Evolutionary conservation across 768 basidiomycete genomes (phyloP).

Genomic region (Hygrophoropsis aurantiaca): DNA sequence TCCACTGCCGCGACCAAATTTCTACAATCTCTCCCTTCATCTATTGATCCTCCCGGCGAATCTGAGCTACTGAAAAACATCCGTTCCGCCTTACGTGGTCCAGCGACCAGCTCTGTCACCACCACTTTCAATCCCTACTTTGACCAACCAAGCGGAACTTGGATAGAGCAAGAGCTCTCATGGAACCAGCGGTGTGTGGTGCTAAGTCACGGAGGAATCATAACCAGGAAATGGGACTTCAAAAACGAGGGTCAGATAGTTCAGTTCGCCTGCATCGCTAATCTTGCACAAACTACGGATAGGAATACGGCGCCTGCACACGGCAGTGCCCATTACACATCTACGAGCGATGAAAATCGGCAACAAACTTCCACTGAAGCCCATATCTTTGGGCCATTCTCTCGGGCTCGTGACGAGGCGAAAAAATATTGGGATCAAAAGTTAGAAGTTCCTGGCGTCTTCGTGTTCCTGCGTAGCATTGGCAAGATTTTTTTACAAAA

Average conservation of each 20-base stretch:
- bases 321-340: constrained; percentile 28
- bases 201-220: constrained; percentile 64
- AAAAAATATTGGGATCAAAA: constrained; percentile 39
- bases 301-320: constrained; percentile 22
- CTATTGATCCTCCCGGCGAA: constrained; percentile 12
- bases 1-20: constrained; percentile 45
- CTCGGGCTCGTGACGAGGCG: constrained; percentile 22
- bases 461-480: constrained; percentile 75
- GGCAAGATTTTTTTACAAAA: constrained; percentile 71
- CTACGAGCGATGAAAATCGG: constrained; percentile 14
- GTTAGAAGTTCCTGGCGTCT: constrained; percentile 56
- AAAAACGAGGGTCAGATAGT: constrained; percentile 68
- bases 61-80: constrained; percentile 56
- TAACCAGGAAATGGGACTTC: constrained; percentile 75
- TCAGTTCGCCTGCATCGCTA: constrained; percentile 79
- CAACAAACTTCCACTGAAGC: constrained; percentile 15
- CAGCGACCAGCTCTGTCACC: constrained; percentile 41
- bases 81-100: constrained; percentile 57
- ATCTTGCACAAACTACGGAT: constrained; percentile 54
- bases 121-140: constrained; percentile 44
- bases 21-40: constrained; percentile 30
- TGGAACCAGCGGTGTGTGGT: constrained; percentile 70
- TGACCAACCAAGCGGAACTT: constrained; percentile 36
- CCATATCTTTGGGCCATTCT: constrained; percentile 42
- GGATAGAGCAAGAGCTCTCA: constrained; percentile 62